Base-by-base conservation (phyloP, 2,329 filamentous ascomycete species). In the Apiospora rasikravindrae region DNA sequence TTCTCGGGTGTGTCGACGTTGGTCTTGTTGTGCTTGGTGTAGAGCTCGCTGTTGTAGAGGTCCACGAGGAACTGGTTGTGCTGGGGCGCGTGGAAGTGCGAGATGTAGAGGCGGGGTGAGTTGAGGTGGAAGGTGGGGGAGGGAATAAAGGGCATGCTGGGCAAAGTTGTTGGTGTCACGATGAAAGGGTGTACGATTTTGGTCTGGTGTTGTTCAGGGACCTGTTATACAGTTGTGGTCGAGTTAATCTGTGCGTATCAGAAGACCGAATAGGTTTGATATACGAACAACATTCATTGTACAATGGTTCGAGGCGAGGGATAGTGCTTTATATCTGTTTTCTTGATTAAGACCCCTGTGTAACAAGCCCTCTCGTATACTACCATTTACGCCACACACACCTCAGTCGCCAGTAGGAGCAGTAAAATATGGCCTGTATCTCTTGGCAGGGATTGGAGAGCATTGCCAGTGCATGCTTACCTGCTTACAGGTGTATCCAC, bases 41-140 rank as follows among this genome's bases (percentile, higher is more conserved):
- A 69, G 47, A 69, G 68, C 45, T 69, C 68, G 47, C 33, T 69
- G 47, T 26, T 69, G 33, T 69, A 69, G 47, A 69, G 45, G 33
- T 44, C 68, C 29, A 69, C 37, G 33, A 69, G 22, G 68, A 57
- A 53, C 14, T 57, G 47, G 47, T 42, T 40, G 47, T 69, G 45
- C 68, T 53, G 68, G 33, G 47, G 33, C 19, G 68, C 47, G 45
- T 51, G 47, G 47, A 69, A 51, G 68, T 57, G 68, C 10, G 68
- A 69, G 29, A 69, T 69, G 68, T 69, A 69, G 24, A 69, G 47
- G 24, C 68, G 45, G 11, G 68, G 45, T 13, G 68, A 10, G 42
- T n/a, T 24, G 8, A 69, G 26, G n/a, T 57, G 33, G 47, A 57
- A 69, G 37, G 68, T 69, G 19, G 68, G n/a, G n/a, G 68, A 57